These are phyloP conservation scores for Eucalyptus microcorys DNA, from an alignment of 345 rosid genomes.

Conservation along the genomic window DNA sequence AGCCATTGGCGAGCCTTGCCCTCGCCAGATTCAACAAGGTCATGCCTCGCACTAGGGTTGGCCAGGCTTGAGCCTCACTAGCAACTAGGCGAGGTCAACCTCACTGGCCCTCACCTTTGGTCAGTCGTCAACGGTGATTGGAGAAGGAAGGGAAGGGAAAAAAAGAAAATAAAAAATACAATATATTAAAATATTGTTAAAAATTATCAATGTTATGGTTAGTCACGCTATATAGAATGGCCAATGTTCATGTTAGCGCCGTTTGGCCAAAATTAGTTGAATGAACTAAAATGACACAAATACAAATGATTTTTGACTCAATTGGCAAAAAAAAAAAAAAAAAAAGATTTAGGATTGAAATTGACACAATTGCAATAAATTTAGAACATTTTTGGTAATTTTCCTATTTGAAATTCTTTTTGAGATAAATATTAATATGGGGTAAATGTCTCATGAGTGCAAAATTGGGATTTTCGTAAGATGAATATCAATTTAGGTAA, in stretches of 20 bases:
- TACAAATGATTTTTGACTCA: background rate
- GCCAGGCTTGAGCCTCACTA: accelerated
- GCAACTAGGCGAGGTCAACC: accelerated
- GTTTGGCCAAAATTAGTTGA: accelerated
- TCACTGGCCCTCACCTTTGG: accelerated
- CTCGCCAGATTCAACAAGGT: accelerated
- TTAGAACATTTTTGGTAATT: accelerated
- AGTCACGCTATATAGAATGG: accelerated
- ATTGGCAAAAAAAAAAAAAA: background rate
- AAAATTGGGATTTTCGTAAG: too few species aligned
- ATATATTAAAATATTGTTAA: too few species aligned
- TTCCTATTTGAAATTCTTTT: too few species aligned
- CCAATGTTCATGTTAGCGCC: accelerated
- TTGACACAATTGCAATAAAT: too few species aligned
- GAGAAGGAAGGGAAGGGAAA: too few species aligned
- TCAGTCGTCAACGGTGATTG: accelerated
- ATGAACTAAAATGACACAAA: background rate
- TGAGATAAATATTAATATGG: too few species aligned
- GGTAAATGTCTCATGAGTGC: background rate
- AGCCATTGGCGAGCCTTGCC: too few species aligned
- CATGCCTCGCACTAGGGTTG: too few species aligned
- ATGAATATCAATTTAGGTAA: too few species aligned
- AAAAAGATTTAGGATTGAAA: accelerated
- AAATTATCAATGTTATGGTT: too few species aligned
- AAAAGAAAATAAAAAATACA: too few species aligned